phyloP scores from a whole-genome alignment of 2,329 filamentous ascomycete species.

The Clarireedia paspali region DNA sequence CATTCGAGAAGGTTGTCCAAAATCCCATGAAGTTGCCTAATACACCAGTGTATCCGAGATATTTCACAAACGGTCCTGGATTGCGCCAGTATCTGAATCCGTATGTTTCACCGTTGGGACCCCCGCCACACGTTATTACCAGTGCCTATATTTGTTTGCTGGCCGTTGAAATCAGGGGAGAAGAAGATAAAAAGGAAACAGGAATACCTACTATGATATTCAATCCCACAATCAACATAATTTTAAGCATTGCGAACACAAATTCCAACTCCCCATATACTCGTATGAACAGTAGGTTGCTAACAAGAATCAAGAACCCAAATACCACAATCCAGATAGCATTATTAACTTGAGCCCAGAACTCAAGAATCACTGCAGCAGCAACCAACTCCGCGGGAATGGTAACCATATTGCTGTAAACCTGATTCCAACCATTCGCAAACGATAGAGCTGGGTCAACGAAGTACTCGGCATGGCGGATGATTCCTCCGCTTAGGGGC shows the following conservation, averaged over 20 bases:
- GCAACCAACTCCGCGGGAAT: conserved; percentile 50
- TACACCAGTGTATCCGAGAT: conserved; percentile 45
- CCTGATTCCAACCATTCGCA: conserved; percentile 28
- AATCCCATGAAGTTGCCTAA: conserved; percentile 52
- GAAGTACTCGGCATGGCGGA: conserved; percentile 29
- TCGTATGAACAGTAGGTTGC: conserved; percentile 32
- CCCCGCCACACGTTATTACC: conserved; percentile 43
- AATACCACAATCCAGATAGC: conserved; percentile 34
- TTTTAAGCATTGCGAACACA: conserved; percentile 45
- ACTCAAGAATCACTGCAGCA: conserved; percentile 53
- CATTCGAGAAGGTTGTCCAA: conserved; percentile 37
- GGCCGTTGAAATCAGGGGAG: no score
- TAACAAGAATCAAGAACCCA: conserved; percentile 30
- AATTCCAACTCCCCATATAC: conserved; percentile 46
- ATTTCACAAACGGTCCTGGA: conserved; percentile 60
- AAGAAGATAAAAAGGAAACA: no score
- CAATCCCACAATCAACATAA: conserved; percentile 53
- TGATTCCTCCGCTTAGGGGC: conserved; percentile 30
- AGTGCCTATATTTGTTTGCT: conserved; percentile 21
- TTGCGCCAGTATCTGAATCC: conserved; percentile 45
- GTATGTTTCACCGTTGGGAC: conserved; percentile 47
- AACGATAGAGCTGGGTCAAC: conserved; percentile 31
- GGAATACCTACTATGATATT: conserved; percentile 39
- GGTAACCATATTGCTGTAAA: conserved; percentile 26
- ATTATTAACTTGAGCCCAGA: conserved; percentile 52